Conservation (phyloP, 176 grass and related monocot species). For the Juncus inflexus region DNA sequence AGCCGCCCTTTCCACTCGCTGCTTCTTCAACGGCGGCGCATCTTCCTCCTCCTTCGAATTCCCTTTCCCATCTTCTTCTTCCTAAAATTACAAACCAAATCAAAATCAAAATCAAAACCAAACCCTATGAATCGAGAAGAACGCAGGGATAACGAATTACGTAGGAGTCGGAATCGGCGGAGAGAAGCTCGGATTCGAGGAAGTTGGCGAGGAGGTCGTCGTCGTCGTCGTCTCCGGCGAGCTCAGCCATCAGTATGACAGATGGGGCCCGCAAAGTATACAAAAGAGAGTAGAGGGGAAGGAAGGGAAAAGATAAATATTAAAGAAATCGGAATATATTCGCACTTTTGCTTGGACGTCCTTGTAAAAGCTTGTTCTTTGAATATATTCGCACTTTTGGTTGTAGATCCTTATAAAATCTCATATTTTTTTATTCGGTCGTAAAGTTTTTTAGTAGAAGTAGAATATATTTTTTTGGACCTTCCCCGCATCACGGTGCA, state of each 20-base stretch:
- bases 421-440: no score
- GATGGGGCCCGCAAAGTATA: conserved; percentile 5
- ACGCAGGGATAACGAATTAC: not conserved
- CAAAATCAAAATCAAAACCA: not conserved
- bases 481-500: no score
- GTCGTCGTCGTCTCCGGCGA: conserved; percentile 44
- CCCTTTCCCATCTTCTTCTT: not conserved
- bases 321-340: not conserved
- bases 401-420: no score
- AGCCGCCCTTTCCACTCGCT: conserved; percentile 20
- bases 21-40: not conserved
- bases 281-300: not conserved
- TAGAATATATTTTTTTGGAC: no score
- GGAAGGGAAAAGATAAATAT: conserved; percentile 2
- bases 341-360: conserved; percentile 2
- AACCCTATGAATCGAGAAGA: conserved; percentile 3
- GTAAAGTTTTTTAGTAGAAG: no score
- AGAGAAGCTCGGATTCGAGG: conserved; percentile 83
- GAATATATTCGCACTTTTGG: not conserved
- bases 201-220: conserved; percentile 68
- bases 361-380: conserved; percentile 10
- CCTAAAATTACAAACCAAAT: not conserved
- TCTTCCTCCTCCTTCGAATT: not conserved
- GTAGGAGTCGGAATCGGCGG: conserved; percentile 29
- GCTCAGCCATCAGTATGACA: conserved; percentile 3